A percentile compares a stretch with the other conserved stretches of the same genome.
These are phyloP conservation scores for Nemania abortiva DNA, from an alignment of 2,329 filamentous ascomycete genomes.

Conservation along the genomic window DNA sequence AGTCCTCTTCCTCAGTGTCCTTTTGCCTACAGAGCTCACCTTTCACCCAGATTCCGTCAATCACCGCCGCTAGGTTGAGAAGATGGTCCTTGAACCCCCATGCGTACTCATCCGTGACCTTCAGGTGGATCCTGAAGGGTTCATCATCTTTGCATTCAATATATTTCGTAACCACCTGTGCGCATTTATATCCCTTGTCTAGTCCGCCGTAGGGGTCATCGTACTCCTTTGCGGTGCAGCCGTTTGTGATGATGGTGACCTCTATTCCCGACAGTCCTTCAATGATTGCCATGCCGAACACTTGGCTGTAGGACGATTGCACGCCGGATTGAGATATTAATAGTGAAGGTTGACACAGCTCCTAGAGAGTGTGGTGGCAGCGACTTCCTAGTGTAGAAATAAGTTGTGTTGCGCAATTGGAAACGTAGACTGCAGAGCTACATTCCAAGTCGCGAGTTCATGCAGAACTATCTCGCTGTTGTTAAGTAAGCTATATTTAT, in stretches of 20 bases:
- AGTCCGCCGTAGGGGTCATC: conserved; percentile 35
- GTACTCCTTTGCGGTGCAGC: conserved; percentile 40
- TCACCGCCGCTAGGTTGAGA: conserved; percentile 33
- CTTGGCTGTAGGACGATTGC: background rate
- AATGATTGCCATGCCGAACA: conserved; percentile 46
- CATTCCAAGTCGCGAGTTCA: too few species aligned
- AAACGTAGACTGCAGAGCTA: too few species aligned
- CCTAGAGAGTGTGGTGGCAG: background rate
- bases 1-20: conserved; percentile 5
- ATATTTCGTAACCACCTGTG: conserved; percentile 28
- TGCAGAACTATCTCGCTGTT: too few species aligned
- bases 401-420: background rate
- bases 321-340: background rate
- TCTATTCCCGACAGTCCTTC: conserved; percentile 42
- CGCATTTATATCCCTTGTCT: background rate
- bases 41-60: conserved; percentile 42
- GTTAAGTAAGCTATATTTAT: too few species aligned
- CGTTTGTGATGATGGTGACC: conserved; percentile 43
- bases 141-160: conserved; percentile 43
- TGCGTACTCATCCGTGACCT: conserved; percentile 29
- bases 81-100: conserved; percentile 29
- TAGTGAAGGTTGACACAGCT: background rate
- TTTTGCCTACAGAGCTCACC: conserved; percentile 28
- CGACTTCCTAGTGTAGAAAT: background rate
- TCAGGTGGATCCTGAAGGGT: conserved; percentile 37